phyloP scores from a whole-genome alignment of 75 land plant genomes.

The Gnetum montanum region DNA sequence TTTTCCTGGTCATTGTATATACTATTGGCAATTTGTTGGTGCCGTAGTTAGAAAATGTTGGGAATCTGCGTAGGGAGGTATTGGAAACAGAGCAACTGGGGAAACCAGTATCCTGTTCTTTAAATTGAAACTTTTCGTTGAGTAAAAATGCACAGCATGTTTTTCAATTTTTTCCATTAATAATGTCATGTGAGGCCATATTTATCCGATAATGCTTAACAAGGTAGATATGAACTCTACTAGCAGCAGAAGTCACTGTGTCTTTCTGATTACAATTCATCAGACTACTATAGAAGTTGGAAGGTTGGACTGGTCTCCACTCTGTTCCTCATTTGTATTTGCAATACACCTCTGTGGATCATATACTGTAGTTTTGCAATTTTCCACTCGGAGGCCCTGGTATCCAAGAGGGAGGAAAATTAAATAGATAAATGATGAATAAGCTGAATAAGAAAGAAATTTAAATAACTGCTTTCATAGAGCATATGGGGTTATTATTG shows the following conservation, averaged over 20 bases:
- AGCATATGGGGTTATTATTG: not conserved
- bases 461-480: no score
- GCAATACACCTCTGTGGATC: no score
- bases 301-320: no score
- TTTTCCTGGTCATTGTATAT: no score
- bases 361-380: no score
- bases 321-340: no score
- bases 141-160: not conserved
- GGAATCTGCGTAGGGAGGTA: constrained; percentile 3
- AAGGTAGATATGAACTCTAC: constrained; percentile 49
- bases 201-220: constrained; percentile 9
- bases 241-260: constrained; percentile 63
- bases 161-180: not conserved
- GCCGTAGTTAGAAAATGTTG: not conserved
- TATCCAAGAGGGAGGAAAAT: no score
- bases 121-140: no score
- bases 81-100: constrained; percentile 46
- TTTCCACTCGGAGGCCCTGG: no score
- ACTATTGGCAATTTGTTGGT: not conserved
- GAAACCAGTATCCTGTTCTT: constrained; percentile 54
- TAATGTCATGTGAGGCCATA: not conserved
- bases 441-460: no score
- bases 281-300: constrained; percentile 25
- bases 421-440: no score
- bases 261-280: constrained; percentile 42